Evolutionary conservation across 305 asterid species (phyloP).

Genomic region (Fraxinus dipetala): DNA sequence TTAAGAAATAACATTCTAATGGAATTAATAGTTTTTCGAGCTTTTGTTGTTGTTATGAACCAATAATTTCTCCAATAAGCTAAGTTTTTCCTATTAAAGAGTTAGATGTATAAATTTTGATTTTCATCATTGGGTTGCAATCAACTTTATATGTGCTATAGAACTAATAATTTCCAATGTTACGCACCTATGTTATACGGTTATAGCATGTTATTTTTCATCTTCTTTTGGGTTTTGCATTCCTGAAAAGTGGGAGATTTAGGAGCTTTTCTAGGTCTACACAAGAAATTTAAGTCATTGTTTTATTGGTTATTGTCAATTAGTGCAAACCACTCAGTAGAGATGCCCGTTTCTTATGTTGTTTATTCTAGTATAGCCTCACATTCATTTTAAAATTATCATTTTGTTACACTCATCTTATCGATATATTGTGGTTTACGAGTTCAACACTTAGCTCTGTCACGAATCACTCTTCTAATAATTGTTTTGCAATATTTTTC

Average conservation of each 20-base stretch:
- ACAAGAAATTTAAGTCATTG: not conserved
- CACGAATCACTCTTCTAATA: not conserved
- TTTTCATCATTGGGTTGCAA: not conserved
- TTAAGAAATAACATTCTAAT: not conserved
- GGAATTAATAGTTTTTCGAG: not conserved
- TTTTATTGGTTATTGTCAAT: not conserved
- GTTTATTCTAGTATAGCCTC: not conserved
- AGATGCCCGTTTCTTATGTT: not conserved
- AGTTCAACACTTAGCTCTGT: not conserved
- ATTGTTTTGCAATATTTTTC: not conserved
- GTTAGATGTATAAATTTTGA: not conserved
- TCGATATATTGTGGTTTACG: not conserved
- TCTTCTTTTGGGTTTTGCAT: not conserved
- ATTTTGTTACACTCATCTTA: not conserved
- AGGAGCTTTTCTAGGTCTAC: not conserved
- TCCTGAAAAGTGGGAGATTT: not conserved
- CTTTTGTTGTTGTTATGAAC: not conserved
- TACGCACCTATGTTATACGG: not conserved
- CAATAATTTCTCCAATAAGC: not conserved
- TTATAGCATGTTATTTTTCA: not conserved
- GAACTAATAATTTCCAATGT: not conserved
- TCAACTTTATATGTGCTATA: not conserved
- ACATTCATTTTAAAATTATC: not conserved
- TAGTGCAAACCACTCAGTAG: not conserved
- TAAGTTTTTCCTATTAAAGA: not conserved